These are phyloP conservation scores for Earliella scabrosa DNA, from an alignment of 1,284 basidiomycete genomes.

Conservation along the genomic window DNA sequence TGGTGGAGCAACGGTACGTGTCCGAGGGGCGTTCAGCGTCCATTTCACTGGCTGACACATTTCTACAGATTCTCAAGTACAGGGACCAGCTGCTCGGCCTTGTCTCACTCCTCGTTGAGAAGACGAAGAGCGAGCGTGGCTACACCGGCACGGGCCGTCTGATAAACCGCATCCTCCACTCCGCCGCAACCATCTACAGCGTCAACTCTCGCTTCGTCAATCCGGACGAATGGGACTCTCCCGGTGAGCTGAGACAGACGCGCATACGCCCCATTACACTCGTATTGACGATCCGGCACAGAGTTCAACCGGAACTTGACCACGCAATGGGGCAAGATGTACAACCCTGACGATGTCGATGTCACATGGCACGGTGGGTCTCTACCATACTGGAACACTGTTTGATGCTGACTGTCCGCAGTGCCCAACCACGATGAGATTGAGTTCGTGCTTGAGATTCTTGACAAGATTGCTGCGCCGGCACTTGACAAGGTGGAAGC, in stretches of 20 bases:
- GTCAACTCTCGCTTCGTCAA: conserved; percentile 87
- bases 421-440: conserved; percentile 80
- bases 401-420: conserved; percentile 29
- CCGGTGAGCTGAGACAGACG: conserved; percentile 47
- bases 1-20: conserved; percentile 63
- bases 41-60: not conserved
- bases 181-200: conserved; percentile 82
- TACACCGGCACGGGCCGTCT: conserved; percentile 85
- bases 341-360: conserved; percentile 79
- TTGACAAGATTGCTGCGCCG: conserved; percentile 73
- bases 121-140: conserved; percentile 89
- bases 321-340: conserved; percentile 84
- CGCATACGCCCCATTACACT: not conserved
- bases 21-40: not conserved
- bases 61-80: conserved; percentile 68
- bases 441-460: conserved; percentile 79
- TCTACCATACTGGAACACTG: not conserved
- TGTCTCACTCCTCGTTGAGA: conserved; percentile 72
- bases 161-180: conserved; percentile 79
- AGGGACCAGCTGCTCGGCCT: conserved; percentile 74
- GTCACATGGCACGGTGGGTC: conserved; percentile 87
- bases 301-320: conserved; percentile 80
- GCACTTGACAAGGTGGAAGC: conserved; percentile 71
- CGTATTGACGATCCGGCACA: conserved; percentile 29
- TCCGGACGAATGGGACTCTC: conserved; percentile 77